Conservation (phyloP, 345 rosid genomes). For the Citrus sp. region DNA sequence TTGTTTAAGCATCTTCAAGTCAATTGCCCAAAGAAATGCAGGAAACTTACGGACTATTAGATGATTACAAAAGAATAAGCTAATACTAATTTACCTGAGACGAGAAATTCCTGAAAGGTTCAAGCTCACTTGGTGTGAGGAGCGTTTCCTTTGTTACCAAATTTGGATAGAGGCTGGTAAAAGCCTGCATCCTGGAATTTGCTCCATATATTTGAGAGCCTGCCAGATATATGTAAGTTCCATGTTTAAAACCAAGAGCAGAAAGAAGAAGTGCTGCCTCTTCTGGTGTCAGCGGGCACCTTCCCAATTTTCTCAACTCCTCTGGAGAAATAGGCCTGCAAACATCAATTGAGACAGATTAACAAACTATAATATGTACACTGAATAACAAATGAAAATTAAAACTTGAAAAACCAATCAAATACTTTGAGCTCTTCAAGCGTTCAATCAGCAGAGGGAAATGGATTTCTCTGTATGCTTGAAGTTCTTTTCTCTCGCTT, state of each 20-base stretch:
- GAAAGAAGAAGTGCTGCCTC: conserved; percentile 86
- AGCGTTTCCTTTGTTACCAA: conserved; percentile 85
- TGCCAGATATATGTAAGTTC: conserved; percentile 75
- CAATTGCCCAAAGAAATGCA: neutral
- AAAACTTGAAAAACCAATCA: neutral
- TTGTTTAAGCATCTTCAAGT: neutral
- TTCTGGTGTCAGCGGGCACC: conserved; percentile 96
- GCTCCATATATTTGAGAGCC: conserved; percentile 76
- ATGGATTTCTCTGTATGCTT: conserved; percentile 71
- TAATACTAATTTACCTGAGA: conserved; percentile 55
- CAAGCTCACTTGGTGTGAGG: conserved; percentile 66
- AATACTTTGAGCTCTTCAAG: conserved; percentile 55
- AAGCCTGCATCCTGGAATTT: conserved; percentile 61
- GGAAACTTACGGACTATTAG: neutral
- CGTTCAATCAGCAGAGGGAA: conserved; percentile 79
- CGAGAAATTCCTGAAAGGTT: conserved; percentile 81
- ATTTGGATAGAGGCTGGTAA: conserved; percentile 74
- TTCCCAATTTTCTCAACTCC: conserved; percentile 70
- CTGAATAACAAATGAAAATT: neutral
- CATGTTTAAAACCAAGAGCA: conserved; percentile 66
- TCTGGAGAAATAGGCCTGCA: conserved; percentile 50
- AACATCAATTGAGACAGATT: neutral
- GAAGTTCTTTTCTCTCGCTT: conserved; percentile 67
- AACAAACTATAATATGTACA: neutral
- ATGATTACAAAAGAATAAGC: neutral